Percentiles rank a stretch among this genome's conserved stretches.
Evolutionary conservation across 1,284 basidiomycete genomes (phyloP).

Genomic region (Melampsora allii-populina): DNA sequence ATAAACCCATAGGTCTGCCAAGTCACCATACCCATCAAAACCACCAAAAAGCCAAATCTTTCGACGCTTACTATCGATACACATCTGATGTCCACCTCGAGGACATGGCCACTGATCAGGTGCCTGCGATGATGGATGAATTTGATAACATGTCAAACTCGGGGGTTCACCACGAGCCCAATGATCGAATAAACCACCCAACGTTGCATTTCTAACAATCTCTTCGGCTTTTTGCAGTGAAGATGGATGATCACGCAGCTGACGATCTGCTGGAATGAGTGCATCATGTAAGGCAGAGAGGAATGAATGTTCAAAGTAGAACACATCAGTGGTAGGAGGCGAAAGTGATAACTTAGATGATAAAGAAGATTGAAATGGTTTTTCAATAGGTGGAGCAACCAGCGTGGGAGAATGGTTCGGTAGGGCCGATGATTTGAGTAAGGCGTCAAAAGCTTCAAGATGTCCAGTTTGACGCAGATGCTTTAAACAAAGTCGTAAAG

Average conservation of each 20-base stretch:
- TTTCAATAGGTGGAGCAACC: conserved; percentile 2
- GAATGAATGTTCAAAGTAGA: conserved; percentile 37
- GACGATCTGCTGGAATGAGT: conserved; percentile 13
- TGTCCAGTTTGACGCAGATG: conserved; percentile 41
- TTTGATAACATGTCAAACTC: conserved; percentile 31
- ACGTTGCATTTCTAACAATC: conserved; percentile 17
- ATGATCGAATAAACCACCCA: conserved; percentile 28
- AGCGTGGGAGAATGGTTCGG: conserved; percentile 28
- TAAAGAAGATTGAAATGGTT: background rate
- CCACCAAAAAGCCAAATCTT: conserved; percentile 74
- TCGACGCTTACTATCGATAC: conserved; percentile 64
- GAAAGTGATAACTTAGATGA: background rate
- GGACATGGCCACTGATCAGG: conserved; percentile 60
- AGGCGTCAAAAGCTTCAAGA: conserved; percentile 34
- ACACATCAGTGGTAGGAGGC: background rate
- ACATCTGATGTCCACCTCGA: conserved; percentile 77
- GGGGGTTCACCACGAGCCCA: conserved; percentile 23
- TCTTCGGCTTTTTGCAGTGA: conserved; percentile 19
- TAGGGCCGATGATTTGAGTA: conserved; percentile 23
- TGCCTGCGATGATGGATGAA: conserved; percentile 44
- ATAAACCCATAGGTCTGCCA: conserved; percentile 78
- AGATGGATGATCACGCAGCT: background rate
- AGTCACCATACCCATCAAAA: conserved; percentile 64
- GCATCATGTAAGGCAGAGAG: conserved; percentile 31
- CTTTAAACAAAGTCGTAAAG: conserved; percentile 61